phyloP scores from a whole-genome alignment of 2,329 filamentous ascomycete genomes.

The Colletotrichum sp. region DNA sequence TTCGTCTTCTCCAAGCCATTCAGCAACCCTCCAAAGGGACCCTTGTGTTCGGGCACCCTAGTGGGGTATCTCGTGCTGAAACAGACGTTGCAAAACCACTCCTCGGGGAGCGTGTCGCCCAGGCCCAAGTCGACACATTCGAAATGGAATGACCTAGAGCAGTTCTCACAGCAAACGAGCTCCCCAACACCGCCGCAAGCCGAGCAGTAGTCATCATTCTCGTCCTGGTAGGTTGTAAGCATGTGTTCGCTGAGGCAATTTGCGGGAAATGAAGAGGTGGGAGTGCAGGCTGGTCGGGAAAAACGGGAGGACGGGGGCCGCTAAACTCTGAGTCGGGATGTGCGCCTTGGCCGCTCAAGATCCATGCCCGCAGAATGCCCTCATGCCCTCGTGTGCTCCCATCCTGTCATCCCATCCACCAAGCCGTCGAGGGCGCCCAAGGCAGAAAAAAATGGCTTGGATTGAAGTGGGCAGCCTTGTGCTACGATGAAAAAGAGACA shows the following conservation, averaged over 20 bases:
- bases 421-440: background rate
- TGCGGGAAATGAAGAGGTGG: constrained; percentile 16
- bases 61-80: constrained; percentile 54
- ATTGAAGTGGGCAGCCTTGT: background rate
- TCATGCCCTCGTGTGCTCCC: background rate
- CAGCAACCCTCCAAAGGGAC: constrained; percentile 67
- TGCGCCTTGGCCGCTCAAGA: constrained; percentile 8
- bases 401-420: background rate
- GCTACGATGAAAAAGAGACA: background rate
- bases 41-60: constrained; percentile 50
- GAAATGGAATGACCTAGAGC: constrained; percentile 88
- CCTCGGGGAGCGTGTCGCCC: constrained; percentile 68
- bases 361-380: background rate
- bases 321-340: constrained; percentile 21
- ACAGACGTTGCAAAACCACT: constrained; percentile 87
- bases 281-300: constrained; percentile 30
- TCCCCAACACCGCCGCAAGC: constrained; percentile 84
- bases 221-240: constrained; percentile 53
- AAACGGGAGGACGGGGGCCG: constrained; percentile 25
- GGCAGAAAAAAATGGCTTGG: background rate
- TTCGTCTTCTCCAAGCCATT: constrained; percentile 71
- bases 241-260: constrained; percentile 21
- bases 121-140: constrained; percentile 84
- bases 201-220: constrained; percentile 91
- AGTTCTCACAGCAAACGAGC: constrained; percentile 93